Conservation (phyloP, 2,329 filamentous ascomycete species). For the Arthroderma uncinatum region DNA sequence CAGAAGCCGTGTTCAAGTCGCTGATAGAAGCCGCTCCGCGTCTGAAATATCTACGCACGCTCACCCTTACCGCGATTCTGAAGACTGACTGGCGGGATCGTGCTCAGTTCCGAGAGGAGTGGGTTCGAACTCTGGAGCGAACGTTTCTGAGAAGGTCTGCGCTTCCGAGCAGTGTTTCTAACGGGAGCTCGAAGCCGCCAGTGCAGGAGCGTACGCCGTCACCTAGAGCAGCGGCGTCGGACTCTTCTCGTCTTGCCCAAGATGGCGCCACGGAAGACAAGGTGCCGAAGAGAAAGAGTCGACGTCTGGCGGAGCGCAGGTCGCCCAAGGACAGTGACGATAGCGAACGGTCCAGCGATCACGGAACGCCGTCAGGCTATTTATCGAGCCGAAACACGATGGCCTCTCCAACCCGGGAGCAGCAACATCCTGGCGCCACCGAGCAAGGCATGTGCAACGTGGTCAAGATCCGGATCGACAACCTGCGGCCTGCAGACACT, state of each 20-base stretch:
- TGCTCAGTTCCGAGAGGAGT: constrained; percentile 64
- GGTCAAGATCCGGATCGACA: constrained; percentile 51
- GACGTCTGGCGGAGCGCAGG: constrained; percentile 1
- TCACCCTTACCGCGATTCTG: constrained; percentile 67
- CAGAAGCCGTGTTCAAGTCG: constrained; percentile 67
- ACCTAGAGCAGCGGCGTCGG: background rate
- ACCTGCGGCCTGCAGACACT: constrained; percentile 48
- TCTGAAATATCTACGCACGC: constrained; percentile 55
- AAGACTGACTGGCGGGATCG: constrained; percentile 71
- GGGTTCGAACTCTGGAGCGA: constrained; percentile 58
- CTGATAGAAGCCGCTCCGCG: constrained; percentile 59
- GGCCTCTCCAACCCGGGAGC: background rate
- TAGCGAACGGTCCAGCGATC: background rate
- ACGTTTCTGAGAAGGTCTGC: constrained; percentile 31
- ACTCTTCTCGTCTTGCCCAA: background rate
- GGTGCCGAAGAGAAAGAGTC: constrained; percentile 3
- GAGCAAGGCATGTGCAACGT: constrained; percentile 45
- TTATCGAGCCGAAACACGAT: background rate
- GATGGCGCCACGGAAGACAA: background rate
- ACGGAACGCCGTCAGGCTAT: background rate
- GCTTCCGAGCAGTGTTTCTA: constrained; percentile 10
- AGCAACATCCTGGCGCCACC: constrained; percentile 15
- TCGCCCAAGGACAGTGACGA: background rate
- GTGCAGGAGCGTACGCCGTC: background rate
- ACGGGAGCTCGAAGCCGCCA: background rate